These are phyloP conservation scores for Lotus japonicus DNA, from an alignment of 306 rosid species.

Conservation along the genomic window DNA sequence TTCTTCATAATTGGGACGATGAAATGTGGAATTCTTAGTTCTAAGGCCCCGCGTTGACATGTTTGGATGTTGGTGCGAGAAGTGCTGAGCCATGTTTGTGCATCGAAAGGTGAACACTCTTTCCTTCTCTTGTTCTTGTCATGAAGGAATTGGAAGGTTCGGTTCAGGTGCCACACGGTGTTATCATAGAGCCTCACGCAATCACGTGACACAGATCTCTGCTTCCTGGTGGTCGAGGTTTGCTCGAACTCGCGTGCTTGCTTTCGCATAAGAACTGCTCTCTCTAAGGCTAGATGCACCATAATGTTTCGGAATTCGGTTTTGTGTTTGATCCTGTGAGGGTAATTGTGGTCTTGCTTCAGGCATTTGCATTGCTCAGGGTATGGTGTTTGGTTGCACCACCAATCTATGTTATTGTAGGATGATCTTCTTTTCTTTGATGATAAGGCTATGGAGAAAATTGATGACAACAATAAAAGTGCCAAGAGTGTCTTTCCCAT, in stretches of 20 bases:
- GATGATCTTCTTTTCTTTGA: conserved; percentile 31
- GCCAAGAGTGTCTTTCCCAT: conserved; percentile 24
- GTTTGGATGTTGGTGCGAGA: conserved; percentile 72
- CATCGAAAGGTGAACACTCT: conserved; percentile 48
- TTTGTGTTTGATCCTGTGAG: conserved; percentile 27
- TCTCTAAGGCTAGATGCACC: conserved; percentile 42
- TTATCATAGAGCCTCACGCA: conserved; percentile 60
- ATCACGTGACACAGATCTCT: conserved; percentile 41
- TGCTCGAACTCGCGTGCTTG: conserved; percentile 7
- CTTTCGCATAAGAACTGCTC: conserved; percentile 25
- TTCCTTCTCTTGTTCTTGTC: neutral
- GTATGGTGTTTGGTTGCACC: conserved; percentile 85
- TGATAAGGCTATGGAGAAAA: conserved; percentile 34
- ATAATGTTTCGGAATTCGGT: conserved; percentile 41
- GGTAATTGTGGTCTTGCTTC: conserved; percentile 26
- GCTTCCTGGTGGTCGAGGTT: conserved; percentile 14
- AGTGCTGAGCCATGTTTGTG: conserved; percentile 90
- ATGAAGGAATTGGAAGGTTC: conserved; percentile 38
- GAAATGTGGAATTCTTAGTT: conserved; percentile 37
- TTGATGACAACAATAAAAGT: conserved; percentile 23
- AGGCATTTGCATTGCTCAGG: conserved; percentile 57
- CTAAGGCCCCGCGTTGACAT: conserved; percentile 46
- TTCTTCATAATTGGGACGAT: conserved; percentile 14
- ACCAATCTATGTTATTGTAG: conserved; percentile 32
- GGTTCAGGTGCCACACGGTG: conserved; percentile 55